Evolutionary conservation across 2,329 filamentous ascomycete genomes (phyloP).

Genomic region (Dactylellina drechsleri): DNA sequence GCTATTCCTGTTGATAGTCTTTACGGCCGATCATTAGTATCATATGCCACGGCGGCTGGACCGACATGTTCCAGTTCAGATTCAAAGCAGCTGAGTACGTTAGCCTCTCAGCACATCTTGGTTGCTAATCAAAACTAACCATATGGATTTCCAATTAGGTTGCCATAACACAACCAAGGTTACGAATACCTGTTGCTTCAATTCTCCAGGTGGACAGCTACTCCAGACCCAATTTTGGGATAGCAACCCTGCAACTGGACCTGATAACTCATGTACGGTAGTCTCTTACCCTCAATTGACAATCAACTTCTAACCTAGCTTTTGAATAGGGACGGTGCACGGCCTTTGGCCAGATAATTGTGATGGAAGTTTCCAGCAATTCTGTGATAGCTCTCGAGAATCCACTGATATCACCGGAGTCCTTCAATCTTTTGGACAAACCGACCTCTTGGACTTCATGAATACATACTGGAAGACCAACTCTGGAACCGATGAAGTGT

Average conservation of each 20-base stretch:
- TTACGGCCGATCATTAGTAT: constrained; percentile 20
- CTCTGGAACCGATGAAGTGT: constrained; percentile 70
- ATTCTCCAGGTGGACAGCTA: constrained; percentile 75
- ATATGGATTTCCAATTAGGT: constrained; percentile 57
- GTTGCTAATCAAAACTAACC: not conserved
- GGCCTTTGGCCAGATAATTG: constrained; percentile 71
- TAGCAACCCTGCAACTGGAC: constrained; percentile 71
- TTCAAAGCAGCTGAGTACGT: constrained; percentile 44
- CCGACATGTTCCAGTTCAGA: constrained; percentile 42
- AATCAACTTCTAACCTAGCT: not conserved
- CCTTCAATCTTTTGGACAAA: constrained; percentile 67
- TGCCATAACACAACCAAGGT: constrained; percentile 72
- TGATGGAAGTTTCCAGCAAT: constrained; percentile 70
- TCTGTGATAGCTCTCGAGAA: constrained; percentile 71
- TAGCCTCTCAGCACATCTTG: not conserved
- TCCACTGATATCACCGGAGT: constrained; percentile 75
- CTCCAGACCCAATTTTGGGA: constrained; percentile 84
- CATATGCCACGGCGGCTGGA: constrained; percentile 3
- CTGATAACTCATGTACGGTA: constrained; percentile 74
- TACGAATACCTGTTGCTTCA: constrained; percentile 78
- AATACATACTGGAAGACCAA: constrained; percentile 77
- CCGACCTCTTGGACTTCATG: constrained; percentile 73
- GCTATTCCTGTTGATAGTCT: constrained; percentile 39
- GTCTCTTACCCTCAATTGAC: constrained; percentile 70
- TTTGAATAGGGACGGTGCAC: constrained; percentile 47